phyloP scores from a whole-genome alignment of 177 flowering plant genomes.

The Vitis hybrid region DNA sequence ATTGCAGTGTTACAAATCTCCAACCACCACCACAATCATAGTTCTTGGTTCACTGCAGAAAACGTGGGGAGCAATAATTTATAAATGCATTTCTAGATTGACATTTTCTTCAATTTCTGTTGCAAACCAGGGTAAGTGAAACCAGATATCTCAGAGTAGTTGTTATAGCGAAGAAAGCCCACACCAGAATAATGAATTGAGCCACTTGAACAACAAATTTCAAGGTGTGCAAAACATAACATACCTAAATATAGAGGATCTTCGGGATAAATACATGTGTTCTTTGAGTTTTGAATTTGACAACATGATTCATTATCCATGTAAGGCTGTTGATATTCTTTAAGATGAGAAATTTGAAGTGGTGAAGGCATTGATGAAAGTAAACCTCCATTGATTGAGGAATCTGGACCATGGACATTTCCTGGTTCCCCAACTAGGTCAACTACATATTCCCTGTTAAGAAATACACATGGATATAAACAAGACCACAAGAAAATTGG shows the following conservation, averaged over 20 bases:
- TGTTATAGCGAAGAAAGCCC: not conserved
- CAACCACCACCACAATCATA: too few relatives aligned
- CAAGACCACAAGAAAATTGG: not conserved
- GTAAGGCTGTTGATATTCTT: conserved; percentile 48
- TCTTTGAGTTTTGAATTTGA: conserved; percentile 31
- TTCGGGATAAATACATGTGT: conserved; percentile 24
- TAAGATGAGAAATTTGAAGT: conserved; percentile 60
- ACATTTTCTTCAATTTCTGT: too few relatives aligned
- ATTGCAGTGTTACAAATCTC: too few relatives aligned
- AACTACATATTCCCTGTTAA: conserved; percentile 88
- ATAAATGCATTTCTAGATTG: too few relatives aligned
- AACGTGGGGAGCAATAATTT: too few relatives aligned
- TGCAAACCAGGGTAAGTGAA: not conserved
- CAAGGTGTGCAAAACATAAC: conserved; percentile 10
- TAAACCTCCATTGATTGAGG: conserved; percentile 68
- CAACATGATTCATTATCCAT: conserved; percentile 26
- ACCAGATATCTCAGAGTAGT: not conserved
- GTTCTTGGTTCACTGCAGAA: too few relatives aligned
- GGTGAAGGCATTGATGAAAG: conserved; percentile 73
- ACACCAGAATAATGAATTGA: not conserved
- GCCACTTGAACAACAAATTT: not conserved
- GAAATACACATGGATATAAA: conserved; percentile 3
- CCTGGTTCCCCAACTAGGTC: conserved; percentile 96
- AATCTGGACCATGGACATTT: conserved; percentile 80
- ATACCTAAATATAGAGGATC: conserved; percentile 45